phyloP scores from a whole-genome alignment of 2,329 filamentous ascomycete genomes.

The Epichloe brachyelytri region DNA sequence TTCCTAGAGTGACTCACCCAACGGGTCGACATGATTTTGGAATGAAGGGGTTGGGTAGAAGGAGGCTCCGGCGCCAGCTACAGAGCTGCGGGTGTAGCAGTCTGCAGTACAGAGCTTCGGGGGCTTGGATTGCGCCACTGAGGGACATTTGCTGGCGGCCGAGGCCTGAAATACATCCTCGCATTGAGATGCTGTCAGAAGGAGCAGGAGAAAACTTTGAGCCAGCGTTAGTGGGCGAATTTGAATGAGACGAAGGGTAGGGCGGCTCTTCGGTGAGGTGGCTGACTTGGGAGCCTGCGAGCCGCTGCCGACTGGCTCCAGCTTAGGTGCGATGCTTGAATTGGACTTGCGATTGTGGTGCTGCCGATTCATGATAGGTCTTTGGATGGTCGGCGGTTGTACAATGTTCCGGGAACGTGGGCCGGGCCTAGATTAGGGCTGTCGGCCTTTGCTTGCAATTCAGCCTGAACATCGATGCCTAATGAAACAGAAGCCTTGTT shows the following conservation, averaged over 20 bases:
- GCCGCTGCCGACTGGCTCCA: conserved; percentile 41
- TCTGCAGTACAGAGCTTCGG: conserved; percentile 24
- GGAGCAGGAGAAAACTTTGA: conserved; percentile 30
- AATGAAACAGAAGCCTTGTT: background rate
- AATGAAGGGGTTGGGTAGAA: conserved; percentile 76
- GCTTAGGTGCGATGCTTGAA: conserved; percentile 63
- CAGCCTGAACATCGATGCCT: conserved; percentile 96
- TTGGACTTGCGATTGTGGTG: conserved; percentile 61
- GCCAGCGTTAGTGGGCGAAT: conserved; percentile 39
- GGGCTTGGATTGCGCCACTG: conserved; percentile 11
- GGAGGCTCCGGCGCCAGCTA: conserved; percentile 27
- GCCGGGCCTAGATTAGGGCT: conserved; percentile 67
- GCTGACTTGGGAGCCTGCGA: conserved; percentile 42
- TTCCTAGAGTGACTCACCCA: conserved; percentile 58
- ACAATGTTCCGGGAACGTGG: conserved; percentile 54
- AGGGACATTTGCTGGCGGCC: conserved; percentile 21
- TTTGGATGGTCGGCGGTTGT: conserved; percentile 64
- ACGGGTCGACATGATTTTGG: conserved; percentile 87
- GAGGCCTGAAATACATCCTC: conserved; percentile 22
- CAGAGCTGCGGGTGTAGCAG: conserved; percentile 22
- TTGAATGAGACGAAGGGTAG: conserved; percentile 66
- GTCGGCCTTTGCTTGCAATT: conserved; percentile 83
- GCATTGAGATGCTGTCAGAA: conserved; percentile 35
- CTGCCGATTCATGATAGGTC: conserved; percentile 69
- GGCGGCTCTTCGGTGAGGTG: conserved; percentile 57